phyloP scores from a whole-genome alignment of 2,329 filamentous ascomycete genomes.

The Colletotrichum gigasporum region DNA sequence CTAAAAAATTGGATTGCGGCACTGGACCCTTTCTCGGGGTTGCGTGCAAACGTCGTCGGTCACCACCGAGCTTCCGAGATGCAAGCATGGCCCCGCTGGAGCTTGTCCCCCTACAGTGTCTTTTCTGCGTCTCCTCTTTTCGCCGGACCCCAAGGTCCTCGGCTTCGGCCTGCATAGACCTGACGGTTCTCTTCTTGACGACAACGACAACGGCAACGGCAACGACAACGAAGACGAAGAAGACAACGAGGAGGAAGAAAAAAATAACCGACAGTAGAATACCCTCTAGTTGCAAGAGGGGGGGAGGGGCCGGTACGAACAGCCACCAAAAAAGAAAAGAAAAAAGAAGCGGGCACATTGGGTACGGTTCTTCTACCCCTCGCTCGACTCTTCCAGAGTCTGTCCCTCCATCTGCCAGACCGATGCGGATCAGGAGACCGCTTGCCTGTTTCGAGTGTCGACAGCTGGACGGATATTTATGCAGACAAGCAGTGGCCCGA shows the following conservation, averaged over 20 bases:
- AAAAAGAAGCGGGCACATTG: too few species aligned
- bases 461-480: not conserved
- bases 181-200: too few species aligned
- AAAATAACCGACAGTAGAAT: too few species aligned
- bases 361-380: too few species aligned
- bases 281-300: too few species aligned
- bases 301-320: too few species aligned
- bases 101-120: not conserved
- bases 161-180: too few species aligned
- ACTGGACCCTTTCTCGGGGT: slow-evolving; percentile 1
- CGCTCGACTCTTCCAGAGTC: slow-evolving; percentile 1
- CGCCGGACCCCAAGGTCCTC: not conserved
- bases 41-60: not conserved
- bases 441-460: slow-evolving; percentile 2
- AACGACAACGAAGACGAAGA: too few species aligned
- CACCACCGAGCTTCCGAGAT: slow-evolving; percentile 24
- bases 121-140: not conserved
- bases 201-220: not conserved
- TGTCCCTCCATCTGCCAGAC: slow-evolving; percentile 8
- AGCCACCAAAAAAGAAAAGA: too few species aligned
- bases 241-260: too few species aligned
- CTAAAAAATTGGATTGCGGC: slow-evolving; percentile 7
- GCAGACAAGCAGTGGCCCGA: slow-evolving; percentile 16
- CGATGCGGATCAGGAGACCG: slow-evolving; percentile 22
- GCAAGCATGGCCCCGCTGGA: not conserved